These are phyloP conservation scores for Gastrodia elata DNA, from an alignment of 106 monocot genomes.

Conservation along the genomic window DNA sequence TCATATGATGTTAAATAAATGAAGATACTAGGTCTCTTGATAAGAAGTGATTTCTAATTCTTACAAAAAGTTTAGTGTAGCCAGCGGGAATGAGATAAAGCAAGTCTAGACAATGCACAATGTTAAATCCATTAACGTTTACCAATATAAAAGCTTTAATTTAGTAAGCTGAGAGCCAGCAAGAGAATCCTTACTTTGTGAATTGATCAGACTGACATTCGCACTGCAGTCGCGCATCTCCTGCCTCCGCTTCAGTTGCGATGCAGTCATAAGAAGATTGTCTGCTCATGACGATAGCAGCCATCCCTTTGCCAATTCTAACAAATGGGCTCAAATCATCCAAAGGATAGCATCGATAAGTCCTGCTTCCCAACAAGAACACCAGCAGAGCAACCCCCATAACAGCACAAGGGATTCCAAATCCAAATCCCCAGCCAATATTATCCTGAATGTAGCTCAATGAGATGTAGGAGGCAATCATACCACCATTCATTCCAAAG, in stretches of 20 bases:
- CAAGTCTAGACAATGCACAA: neutral
- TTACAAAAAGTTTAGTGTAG: neutral
- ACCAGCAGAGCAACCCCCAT: conserved; percentile 24
- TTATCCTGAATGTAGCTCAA: conserved; percentile 50
- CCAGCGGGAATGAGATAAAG: neutral
- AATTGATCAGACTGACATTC: neutral
- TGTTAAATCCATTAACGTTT: neutral
- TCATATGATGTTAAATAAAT: neutral
- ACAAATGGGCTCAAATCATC: conserved; percentile 11
- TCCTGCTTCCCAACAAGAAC: conserved; percentile 36
- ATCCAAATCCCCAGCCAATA: conserved; percentile 53
- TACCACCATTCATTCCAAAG: conserved; percentile 24
- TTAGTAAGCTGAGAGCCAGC: neutral
- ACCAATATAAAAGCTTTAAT: neutral
- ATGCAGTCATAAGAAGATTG: neutral
- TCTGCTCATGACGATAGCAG: neutral
- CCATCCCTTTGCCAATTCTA: conserved; percentile 11
- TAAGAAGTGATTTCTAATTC: neutral
- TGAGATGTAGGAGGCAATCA: neutral
- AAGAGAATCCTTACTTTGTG: neutral
- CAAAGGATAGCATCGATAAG: conserved; percentile 26
- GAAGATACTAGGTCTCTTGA: neutral
- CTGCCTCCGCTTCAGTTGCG: neutral
- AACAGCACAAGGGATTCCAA: conserved; percentile 40
- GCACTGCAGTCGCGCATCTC: neutral